phyloP scores from a whole-genome alignment of 306 rosid species.

The Abrus precatorius region DNA sequence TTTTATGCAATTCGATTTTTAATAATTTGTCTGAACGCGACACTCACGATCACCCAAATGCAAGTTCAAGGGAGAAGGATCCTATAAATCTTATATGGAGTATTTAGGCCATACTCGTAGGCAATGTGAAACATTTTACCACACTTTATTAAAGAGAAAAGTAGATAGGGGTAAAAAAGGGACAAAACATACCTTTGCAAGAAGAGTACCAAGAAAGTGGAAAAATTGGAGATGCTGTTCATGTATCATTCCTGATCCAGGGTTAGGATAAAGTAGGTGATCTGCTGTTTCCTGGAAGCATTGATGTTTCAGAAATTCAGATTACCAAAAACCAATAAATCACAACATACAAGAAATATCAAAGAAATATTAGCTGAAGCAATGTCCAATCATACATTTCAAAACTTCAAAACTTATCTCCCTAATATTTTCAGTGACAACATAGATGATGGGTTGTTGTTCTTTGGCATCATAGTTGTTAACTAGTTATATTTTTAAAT shows the following conservation, averaged over 20 bases:
- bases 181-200: constrained; percentile 77
- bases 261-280: constrained; percentile 97
- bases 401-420: constrained; percentile 39
- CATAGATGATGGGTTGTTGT: not conserved
- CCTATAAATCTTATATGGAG: not conserved
- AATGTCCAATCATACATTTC: constrained; percentile 23
- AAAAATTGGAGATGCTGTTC: constrained; percentile 99
- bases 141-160: constrained; percentile 6
- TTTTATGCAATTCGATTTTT: no score
- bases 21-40: no score
- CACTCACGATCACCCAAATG: no score
- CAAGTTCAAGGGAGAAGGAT: not conserved
- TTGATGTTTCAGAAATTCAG: constrained; percentile 40
- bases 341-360: constrained; percentile 31
- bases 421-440: constrained; percentile 23
- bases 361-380: constrained; percentile 32
- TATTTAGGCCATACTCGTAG: not conserved
- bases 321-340: constrained; percentile 46
- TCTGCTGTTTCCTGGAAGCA: constrained; percentile 84
- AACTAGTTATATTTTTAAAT: constrained; percentile 28
- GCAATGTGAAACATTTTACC: not conserved
- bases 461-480: constrained; percentile 8
- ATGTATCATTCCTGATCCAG: constrained; percentile 99
- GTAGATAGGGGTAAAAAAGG: not conserved
- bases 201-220: constrained; percentile 94